These are phyloP conservation scores for Domatiomyces globalis DNA, from an alignment of 2,329 filamentous ascomycete species.

Conservation along the genomic window DNA sequence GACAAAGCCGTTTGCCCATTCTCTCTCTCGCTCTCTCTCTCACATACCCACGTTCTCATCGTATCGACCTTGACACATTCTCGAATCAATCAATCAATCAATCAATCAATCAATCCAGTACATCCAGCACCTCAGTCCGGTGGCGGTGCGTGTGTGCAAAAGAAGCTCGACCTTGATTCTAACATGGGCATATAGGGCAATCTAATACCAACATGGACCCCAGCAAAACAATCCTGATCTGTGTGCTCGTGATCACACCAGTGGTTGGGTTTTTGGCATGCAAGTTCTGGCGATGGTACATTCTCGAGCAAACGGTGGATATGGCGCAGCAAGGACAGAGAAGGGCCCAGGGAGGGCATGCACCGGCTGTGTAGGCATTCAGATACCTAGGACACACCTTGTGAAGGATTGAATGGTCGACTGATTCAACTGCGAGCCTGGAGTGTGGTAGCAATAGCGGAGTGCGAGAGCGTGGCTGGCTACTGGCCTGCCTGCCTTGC, in stretches of 20 bases:
- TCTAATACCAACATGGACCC: conserved; percentile 12
- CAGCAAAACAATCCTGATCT: conserved; percentile 17
- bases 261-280: conserved; percentile 14
- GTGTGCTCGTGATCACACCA: conserved; percentile 17
- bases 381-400: not conserved
- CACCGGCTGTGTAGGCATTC: not conserved
- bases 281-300: conserved; percentile 14
- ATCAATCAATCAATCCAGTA: not conserved
- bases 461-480: too few relatives aligned
- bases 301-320: conserved; percentile 12
- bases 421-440: too few relatives aligned
- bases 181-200: not conserved
- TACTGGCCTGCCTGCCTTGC: too few relatives aligned
- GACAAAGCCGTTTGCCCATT: too few relatives aligned
- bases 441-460: too few relatives aligned
- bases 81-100: not conserved
- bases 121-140: not conserved
- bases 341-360: conserved; percentile 1
- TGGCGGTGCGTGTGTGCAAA: not conserved
- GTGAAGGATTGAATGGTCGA: not conserved
- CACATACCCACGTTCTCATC: too few relatives aligned
- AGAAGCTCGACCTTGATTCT: not conserved
- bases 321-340: conserved; percentile 16
- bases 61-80: too few relatives aligned
- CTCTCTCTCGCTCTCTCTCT: too few relatives aligned